phyloP scores from a whole-genome alignment of 75 land plant genomes.

The Cunninghamia lanceolata region DNA sequence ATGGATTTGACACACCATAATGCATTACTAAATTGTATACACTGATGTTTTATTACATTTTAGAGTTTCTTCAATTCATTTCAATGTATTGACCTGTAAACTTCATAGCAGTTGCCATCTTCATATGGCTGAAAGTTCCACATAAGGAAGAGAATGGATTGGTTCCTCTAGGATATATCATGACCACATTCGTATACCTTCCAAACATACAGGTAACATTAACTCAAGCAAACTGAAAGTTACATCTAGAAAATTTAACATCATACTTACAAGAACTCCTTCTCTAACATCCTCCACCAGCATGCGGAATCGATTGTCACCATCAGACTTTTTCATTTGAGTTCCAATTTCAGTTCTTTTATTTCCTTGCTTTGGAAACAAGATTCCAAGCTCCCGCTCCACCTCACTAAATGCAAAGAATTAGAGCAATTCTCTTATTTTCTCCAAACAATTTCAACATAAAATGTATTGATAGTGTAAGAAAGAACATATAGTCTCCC shows the following conservation, averaged over 20 bases:
- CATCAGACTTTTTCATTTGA: conserved; percentile 33
- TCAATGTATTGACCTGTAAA: neutral
- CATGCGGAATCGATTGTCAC: conserved; percentile 52
- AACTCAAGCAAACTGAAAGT: neutral
- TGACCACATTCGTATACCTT: neutral
- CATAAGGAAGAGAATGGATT: neutral
- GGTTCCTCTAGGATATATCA: neutral
- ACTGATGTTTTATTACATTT: neutral
- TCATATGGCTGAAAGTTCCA: neutral
- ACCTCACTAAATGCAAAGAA: conserved; percentile 56
- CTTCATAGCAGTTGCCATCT: neutral
- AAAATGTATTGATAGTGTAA: neutral
- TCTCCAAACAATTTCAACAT: neutral
- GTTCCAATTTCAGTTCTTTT: conserved; percentile 29
- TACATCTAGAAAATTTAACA: neutral
- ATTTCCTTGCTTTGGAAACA: conserved; percentile 58
- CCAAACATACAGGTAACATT: neutral
- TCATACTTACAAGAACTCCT: conserved; percentile 71
- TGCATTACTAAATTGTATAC: neutral
- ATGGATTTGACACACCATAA: neutral
- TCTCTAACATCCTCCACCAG: conserved; percentile 78
- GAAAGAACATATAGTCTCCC: neutral
- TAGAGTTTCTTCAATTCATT: neutral
- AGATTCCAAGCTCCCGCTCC: conserved; percentile 62
- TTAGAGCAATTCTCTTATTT: neutral